phyloP scores from a whole-genome alignment of 1,139 yeast genomes.

The Protomyces lactucae-debilis region DNA sequence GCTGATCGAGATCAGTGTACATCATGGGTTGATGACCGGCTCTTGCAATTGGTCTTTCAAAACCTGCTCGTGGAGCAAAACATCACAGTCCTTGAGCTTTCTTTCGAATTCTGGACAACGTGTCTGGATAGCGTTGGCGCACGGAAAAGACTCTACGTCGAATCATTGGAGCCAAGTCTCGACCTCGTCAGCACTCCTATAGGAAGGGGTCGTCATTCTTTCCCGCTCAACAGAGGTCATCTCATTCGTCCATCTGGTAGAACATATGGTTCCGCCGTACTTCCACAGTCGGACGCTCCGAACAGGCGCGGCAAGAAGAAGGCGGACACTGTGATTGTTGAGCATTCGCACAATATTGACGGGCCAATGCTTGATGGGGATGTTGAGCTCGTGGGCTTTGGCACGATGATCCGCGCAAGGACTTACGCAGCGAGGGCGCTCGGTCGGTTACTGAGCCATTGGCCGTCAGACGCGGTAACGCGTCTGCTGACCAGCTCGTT shows the following conservation, averaged over 20 bases:
- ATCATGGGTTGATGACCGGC: conserved; percentile 71
- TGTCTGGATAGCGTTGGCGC: neutral
- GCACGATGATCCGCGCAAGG: conserved; percentile 69
- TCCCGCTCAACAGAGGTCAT: conserved; percentile 69
- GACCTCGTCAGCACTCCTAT: conserved; percentile 84
- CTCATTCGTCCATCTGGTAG: conserved; percentile 76
- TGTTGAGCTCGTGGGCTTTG: conserved; percentile 74
- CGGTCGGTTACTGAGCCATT: conserved; percentile 54
- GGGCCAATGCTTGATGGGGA: conserved; percentile 91
- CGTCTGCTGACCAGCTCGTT: conserved; percentile 45
- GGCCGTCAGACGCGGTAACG: conserved; percentile 34
- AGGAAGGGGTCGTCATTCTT: conserved; percentile 85
- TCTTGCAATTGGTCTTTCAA: conserved; percentile 74
- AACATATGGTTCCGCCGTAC: conserved; percentile 28
- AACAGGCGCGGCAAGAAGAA: conserved; percentile 34
- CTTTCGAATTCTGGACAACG: conserved; percentile 54
- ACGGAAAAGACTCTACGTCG: conserved; percentile 24
- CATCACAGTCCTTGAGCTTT: conserved; percentile 59
- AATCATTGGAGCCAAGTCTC: conserved; percentile 59
- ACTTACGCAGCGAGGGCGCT: conserved; percentile 70
- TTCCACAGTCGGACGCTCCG: conserved; percentile 11
- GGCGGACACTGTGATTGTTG: conserved; percentile 34
- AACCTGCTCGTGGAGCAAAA: conserved; percentile 87
- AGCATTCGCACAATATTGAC: conserved; percentile 58
- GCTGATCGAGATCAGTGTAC: conserved; percentile 55